A percentile compares a stretch with the other conserved stretches of the same genome.
Conservation (phyloP, 352 stramenopile species). For the Globisporangium cylindrosporum region DNA sequence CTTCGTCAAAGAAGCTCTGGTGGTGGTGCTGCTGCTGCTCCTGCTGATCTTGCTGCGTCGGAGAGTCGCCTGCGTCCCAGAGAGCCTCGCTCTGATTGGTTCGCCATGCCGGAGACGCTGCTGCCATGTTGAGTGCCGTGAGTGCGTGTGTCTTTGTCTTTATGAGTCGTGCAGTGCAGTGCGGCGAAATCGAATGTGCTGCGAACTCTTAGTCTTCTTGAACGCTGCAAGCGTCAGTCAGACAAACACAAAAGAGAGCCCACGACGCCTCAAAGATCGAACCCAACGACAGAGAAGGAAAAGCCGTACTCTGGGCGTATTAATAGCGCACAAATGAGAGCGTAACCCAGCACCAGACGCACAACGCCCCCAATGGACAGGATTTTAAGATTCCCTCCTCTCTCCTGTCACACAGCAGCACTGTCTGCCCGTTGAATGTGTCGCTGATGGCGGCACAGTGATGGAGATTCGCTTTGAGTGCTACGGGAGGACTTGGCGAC, state of each 20-base stretch:
- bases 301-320: background rate
- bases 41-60: background rate
- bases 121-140: background rate
- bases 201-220: conserved; percentile 1
- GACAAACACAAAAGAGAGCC: too few species aligned
- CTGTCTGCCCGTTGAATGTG: background rate
- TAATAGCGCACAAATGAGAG: background rate
- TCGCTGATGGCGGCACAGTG: background rate
- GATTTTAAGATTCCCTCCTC: background rate
- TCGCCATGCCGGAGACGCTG: conserved; percentile 3
- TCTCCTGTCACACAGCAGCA: background rate
- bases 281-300: background rate
- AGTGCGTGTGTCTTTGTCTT: background rate
- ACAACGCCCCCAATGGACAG: background rate
- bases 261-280: background rate
- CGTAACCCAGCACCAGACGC: background rate
- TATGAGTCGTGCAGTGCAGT: background rate
- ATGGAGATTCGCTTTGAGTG: background rate
- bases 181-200: background rate
- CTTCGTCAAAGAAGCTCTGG: background rate
- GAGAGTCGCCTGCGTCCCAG: background rate
- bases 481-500: background rate
- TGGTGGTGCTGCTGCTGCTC: too few species aligned
- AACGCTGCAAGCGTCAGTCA: background rate
- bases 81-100: background rate